phyloP scores from a whole-genome alignment of 192 early-diverging fungal species.

The Backusella australiensis region DNA sequence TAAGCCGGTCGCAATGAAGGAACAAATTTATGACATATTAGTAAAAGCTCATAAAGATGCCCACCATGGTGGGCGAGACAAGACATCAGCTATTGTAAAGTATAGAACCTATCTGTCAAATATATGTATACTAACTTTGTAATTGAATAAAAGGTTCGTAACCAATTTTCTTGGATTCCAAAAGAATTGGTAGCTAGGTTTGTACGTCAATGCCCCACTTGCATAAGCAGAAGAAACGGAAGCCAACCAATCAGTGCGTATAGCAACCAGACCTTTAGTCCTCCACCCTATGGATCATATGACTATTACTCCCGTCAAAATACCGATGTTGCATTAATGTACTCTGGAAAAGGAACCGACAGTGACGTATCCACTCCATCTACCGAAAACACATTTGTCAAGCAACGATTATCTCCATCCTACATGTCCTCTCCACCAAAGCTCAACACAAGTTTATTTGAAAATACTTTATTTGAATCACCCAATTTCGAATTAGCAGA shows the following conservation, averaged over 20 bases:
- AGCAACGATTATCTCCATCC: neutral
- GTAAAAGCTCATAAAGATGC: conserved; percentile 47
- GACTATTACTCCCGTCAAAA: neutral
- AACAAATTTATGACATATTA: conserved; percentile 48
- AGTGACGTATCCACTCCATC: conserved; percentile 6
- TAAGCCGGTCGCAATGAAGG: conserved; percentile 51
- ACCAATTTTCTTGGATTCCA: conserved; percentile 29
- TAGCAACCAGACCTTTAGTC: neutral
- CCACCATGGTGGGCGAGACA: conserved; percentile 54
- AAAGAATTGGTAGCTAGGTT: conserved; percentile 30
- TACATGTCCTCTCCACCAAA: neutral
- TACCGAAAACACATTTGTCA: conserved; percentile 4
- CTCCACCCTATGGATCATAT: neutral
- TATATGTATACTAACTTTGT: neutral
- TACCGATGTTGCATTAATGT: neutral
- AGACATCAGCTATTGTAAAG: conserved; percentile 52
- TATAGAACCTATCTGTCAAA: neutral
- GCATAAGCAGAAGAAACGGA: conserved; percentile 22
- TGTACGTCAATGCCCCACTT: conserved; percentile 30
- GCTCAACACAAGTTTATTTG: neutral
- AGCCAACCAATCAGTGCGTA: conserved; percentile 3
- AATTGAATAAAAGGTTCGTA: conserved; percentile 15
- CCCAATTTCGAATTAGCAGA: neutral
- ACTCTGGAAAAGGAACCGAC: neutral
- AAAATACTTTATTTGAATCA: neutral